These are phyloP conservation scores for Phlebiopsis flavidoalba DNA, from an alignment of 768 basidiomycete species.

Conservation along the genomic window DNA sequence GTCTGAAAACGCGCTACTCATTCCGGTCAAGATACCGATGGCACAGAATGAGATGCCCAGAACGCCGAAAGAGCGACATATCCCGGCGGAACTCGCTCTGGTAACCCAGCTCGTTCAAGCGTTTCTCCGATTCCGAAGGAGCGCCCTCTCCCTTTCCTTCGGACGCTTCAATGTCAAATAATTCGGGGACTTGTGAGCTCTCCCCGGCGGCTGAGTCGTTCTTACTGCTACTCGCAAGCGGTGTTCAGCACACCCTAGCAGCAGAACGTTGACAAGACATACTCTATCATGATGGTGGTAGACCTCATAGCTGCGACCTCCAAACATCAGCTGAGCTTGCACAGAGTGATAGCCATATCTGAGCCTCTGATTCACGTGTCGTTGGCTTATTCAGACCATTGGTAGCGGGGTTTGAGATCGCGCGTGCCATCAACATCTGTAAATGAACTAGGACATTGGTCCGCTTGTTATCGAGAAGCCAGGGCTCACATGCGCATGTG, in stretches of 20 bases:
- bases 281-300: too few species aligned
- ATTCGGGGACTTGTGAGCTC: background rate
- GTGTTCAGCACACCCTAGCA: too few species aligned
- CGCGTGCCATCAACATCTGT: too few species aligned
- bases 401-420: too few species aligned
- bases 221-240: background rate
- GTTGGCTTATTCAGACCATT: too few species aligned
- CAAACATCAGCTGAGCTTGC: too few species aligned
- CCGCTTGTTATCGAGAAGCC: background rate
- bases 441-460: background rate
- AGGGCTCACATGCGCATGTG: background rate
- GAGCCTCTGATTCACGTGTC: too few species aligned
- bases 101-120: constrained; percentile 48
- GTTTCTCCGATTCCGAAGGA: constrained; percentile 28
- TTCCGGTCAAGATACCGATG: constrained; percentile 56
- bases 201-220: background rate
- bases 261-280: too few species aligned
- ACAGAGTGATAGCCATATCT: too few species aligned
- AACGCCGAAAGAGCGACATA: constrained; percentile 55
- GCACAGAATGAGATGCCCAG: constrained; percentile 57
- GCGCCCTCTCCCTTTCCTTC: background rate
- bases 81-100: constrained; percentile 52
- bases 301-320: too few species aligned
- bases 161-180: background rate
- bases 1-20: constrained; percentile 59